These are phyloP conservation scores for Ambrosia hybrid DNA, from an alignment of 140 eudicot genomes.

Conservation along the genomic window DNA sequence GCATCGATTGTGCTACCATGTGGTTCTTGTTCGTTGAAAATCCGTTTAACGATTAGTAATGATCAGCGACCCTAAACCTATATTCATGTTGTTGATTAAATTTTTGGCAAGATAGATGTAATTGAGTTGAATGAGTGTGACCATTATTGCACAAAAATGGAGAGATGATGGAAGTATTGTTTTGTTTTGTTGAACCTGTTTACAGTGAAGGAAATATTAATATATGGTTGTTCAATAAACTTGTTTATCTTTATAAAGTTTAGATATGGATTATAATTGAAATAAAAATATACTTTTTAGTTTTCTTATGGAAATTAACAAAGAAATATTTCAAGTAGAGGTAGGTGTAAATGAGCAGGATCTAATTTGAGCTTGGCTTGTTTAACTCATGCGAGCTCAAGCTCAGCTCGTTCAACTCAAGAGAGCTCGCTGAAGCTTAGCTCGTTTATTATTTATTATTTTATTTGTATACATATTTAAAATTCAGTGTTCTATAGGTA, in stretches of 20 bases:
- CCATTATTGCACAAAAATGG: neutral
- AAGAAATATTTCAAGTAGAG: too few relatives aligned
- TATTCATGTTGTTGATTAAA: neutral
- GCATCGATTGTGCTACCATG: slow-evolving; percentile 73
- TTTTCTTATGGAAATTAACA: too few relatives aligned
- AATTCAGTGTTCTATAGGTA: too few relatives aligned
- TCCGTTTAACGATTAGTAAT: slow-evolving; percentile 44
- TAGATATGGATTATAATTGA: neutral
- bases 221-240: neutral
- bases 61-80: neutral
- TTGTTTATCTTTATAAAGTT: neutral
- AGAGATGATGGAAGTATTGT: neutral
- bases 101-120: slow-evolving; percentile 14
- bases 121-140: neutral
- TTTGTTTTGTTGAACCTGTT: slow-evolving; percentile 5
- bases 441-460: too few relatives aligned
- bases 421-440: too few relatives aligned
- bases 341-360: too few relatives aligned
- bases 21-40: slow-evolving; percentile 81
- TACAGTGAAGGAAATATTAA: neutral
- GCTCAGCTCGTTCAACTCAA: too few relatives aligned
- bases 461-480: too few relatives aligned
- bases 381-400: too few relatives aligned
- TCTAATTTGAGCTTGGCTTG: too few relatives aligned
- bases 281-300: too few relatives aligned